These are phyloP conservation scores for Candida sp. DNA, from an alignment of 1,139 yeast genomes.

Conservation along the genomic window DNA sequence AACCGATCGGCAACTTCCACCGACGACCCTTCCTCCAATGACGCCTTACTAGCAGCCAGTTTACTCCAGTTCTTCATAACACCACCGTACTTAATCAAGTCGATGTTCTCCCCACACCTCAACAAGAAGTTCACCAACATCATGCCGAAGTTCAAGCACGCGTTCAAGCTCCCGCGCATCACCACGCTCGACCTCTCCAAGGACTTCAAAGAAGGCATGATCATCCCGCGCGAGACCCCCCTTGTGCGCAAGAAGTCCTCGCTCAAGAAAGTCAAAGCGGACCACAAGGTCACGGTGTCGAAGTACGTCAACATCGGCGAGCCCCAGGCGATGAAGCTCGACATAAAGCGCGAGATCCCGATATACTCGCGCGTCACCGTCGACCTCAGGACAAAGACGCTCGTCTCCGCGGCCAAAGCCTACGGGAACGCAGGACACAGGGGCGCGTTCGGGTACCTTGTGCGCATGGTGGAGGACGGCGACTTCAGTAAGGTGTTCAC, in stretches of 20 bases:
- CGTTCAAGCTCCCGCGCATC: conserved; percentile 71
- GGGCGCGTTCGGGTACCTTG: conserved; percentile 75
- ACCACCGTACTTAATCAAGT: conserved; percentile 78
- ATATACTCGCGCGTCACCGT: conserved; percentile 83
- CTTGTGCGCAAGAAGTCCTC: conserved; percentile 36
- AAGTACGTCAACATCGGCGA: conserved; percentile 80
- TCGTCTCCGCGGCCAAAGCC: conserved; percentile 76
- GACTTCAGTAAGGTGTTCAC: conserved; percentile 71
- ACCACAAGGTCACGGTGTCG: conserved; percentile 50
- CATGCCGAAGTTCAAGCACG: conserved; percentile 59
- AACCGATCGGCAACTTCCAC: conserved; percentile 11
- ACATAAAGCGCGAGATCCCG: conserved; percentile 64
- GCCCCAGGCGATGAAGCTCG: conserved; percentile 57
- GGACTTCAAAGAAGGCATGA: conserved; percentile 67
- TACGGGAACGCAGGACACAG: conserved; percentile 66
- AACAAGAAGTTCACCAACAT: conserved; percentile 21
- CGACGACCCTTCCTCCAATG: conserved; percentile 26
- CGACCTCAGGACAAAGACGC: conserved; percentile 59
- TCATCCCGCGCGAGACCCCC: conserved; percentile 59
- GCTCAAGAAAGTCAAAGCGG: conserved; percentile 46
- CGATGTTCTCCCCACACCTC: conserved; percentile 50
- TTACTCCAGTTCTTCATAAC: conserved; percentile 84
- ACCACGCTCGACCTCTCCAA: conserved; percentile 52
- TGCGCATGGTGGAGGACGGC: conserved; percentile 57
- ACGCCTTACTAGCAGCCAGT: conserved; percentile 62